phyloP scores from a whole-genome alignment of 2,329 filamentous ascomycete species.

The Colletotrichum karsti region DNA sequence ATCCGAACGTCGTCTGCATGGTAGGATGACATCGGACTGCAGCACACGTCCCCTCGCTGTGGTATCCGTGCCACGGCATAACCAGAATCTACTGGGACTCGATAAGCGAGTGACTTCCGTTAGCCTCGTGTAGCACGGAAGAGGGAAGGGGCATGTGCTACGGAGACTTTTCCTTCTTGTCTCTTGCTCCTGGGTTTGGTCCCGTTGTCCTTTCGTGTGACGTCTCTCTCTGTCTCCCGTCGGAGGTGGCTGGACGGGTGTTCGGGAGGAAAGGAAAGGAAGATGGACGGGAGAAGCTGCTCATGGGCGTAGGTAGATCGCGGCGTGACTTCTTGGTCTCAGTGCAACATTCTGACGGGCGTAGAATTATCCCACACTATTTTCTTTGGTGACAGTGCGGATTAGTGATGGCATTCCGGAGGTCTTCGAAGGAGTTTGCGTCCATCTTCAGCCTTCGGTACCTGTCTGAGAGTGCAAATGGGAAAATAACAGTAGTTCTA shows the following conservation, averaged over 20 bases:
- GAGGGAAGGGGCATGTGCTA: constrained; percentile 13
- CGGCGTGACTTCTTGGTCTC: neutral
- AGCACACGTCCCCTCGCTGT: neutral
- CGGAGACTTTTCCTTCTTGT: neutral
- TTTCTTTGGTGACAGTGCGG: neutral
- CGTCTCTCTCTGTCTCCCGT: neutral
- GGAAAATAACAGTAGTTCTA: too few relatives aligned
- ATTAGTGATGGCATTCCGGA: neutral
- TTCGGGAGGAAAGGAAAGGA: neutral
- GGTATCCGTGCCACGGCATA: constrained; percentile 6
- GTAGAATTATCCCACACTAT: neutral
- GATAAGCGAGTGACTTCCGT: constrained; percentile 21
- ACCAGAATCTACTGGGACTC: constrained; percentile 13
- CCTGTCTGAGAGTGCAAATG: too few relatives aligned
- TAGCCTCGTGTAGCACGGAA: constrained; percentile 8
- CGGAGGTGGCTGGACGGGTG: neutral
- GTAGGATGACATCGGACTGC: neutral
- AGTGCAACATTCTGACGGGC: neutral
- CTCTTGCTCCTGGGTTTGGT: neutral
- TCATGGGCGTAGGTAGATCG: neutral
- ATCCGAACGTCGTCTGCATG: neutral
- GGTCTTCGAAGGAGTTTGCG: neutral
- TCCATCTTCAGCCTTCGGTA: neutral
- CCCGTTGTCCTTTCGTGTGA: neutral
- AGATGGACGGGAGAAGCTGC: neutral